Evolutionary conservation across 192 early-diverging fungal genomes (phyloP), one percentile per base, ranked within the genome.

Genomic region (Phlyctochytrium planicorne): DNA sequence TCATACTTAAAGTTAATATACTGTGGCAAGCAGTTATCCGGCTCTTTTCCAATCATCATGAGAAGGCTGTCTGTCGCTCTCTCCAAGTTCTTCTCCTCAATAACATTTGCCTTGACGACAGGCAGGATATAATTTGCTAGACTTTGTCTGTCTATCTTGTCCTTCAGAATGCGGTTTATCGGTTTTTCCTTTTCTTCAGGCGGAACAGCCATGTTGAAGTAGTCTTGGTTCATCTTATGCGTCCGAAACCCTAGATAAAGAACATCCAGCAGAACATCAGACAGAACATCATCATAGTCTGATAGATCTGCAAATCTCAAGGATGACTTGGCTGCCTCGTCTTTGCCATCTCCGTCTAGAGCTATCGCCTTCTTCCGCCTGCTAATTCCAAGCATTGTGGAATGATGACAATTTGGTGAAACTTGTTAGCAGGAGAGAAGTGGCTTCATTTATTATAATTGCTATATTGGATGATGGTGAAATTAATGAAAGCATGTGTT

Each of bases 161-260:
- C 14, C 14, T 27, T 27, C 6, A 16, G 23, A 6, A 59, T 30
- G 6, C 23, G 56, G 30, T 23, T 30, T 14, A 59, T 12, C 56
- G 56, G 30, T 14, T 59, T 59, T 14, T 30, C 12, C 24, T 59
- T 30, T 6, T 24, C 50, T 40, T 29, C 33, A 29, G 23, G 62
- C 32, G 36, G 30, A 33, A 30, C 3, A 4, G 16, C 63, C 24
- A 59, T 35, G n/a, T 55, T 57, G 56, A 65, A 68, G 62, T 70
- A 76, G 36, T 52, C 56, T 23, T 30, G 53, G 56, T 79, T 81
- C 78, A 81, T 81, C 69, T 84, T 84, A 62, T 84, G 82, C 0
- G 82, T 80, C 2, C 25, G 57, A 69, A 78, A 81, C 2, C 73
- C 73, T 24, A 84, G 71, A 69, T 65, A 78, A 30, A 81, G 34